These are phyloP conservation scores for Achaetomiella virescens DNA, from an alignment of 495 filamentous ascomycete species.

Conservation along the genomic window DNA sequence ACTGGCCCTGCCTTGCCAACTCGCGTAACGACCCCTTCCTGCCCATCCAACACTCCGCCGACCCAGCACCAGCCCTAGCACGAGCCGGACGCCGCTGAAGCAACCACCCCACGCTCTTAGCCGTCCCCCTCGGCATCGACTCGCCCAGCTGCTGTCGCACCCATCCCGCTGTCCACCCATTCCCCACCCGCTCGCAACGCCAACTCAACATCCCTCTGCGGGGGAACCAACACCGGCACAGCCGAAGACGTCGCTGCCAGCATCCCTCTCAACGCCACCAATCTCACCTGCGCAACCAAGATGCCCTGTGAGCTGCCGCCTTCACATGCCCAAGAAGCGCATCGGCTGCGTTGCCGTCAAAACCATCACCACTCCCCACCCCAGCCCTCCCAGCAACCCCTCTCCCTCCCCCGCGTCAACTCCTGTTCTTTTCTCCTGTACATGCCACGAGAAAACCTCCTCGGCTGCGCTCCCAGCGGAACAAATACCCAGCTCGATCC, in stretches of 20 bases:
- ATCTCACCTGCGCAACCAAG: background rate
- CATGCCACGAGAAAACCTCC: too few relatives aligned
- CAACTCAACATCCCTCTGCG: conserved; percentile 6
- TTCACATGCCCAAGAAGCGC: too few relatives aligned
- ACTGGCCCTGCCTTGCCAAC: background rate
- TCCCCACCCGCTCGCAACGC: background rate
- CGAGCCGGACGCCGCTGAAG: background rate
- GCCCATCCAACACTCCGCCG: background rate
- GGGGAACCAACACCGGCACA: background rate
- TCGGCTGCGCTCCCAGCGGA: too few relatives aligned
- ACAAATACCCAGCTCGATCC: too few relatives aligned
- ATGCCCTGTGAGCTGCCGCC: too few relatives aligned
- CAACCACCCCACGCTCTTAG: background rate
- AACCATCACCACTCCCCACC: background rate
- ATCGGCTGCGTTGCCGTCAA: too few relatives aligned
- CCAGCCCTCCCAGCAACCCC: background rate
- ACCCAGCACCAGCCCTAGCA: background rate
- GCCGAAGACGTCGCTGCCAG: background rate
- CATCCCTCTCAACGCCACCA: background rate
- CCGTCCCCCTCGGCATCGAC: background rate
- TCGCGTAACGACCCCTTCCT: background rate
- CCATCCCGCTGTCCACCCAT: background rate
- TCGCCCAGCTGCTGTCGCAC: background rate
- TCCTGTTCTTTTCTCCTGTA: too few relatives aligned
- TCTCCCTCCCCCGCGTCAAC: too few relatives aligned